A percentile compares a stretch with the other conserved stretches of the same genome.
phyloP scores from a whole-genome alignment of 2,329 filamentous ascomycete genomes.

The Aureobasidium sp. region DNA sequence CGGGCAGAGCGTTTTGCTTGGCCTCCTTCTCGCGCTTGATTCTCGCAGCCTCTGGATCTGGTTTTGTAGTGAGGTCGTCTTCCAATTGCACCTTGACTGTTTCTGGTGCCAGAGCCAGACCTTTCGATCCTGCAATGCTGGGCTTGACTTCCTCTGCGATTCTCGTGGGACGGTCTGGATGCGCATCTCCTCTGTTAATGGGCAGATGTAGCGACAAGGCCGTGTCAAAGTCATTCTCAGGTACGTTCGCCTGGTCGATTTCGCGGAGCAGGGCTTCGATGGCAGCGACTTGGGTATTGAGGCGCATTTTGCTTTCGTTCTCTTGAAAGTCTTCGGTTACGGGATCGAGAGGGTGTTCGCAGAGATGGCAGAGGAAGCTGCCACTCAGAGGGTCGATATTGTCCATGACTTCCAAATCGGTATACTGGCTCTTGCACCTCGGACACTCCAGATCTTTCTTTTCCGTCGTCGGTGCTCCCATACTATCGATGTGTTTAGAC shows the following conservation, averaged over 20 bases:
- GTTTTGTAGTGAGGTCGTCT: constrained; percentile 23
- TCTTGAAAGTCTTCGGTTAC: constrained; percentile 56
- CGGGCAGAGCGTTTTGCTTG: constrained; percentile 26
- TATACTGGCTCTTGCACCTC: constrained; percentile 78
- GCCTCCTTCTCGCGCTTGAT: constrained; percentile 20
- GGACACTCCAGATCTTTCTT: constrained; percentile 87
- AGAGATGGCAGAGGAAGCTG: constrained; percentile 73
- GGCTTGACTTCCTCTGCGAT: constrained; percentile 24
- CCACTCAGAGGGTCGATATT: constrained; percentile 45
- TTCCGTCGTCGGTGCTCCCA: constrained; percentile 67
- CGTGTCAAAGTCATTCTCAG: constrained; percentile 62
- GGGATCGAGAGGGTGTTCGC: constrained; percentile 51
- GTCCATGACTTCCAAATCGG: constrained; percentile 80
- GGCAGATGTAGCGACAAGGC: constrained; percentile 56
- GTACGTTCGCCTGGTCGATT: constrained; percentile 66
- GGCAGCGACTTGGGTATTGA: constrained; percentile 73
- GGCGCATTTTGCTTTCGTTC: constrained; percentile 57
- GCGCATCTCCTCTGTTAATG: constrained; percentile 56
- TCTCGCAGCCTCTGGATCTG: constrained; percentile 16
- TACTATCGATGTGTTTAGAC: constrained; percentile 78
- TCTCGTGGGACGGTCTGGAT: constrained; percentile 42
- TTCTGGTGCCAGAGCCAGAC: constrained; percentile 26
- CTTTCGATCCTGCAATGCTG: constrained; percentile 25
- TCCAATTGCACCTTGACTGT: constrained; percentile 26
- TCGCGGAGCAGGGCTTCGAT: constrained; percentile 67